Percentiles rank a stretch among this genome's conserved stretches.
phyloP scores from a whole-genome alignment of 768 basidiomycete species.

The Daedaleopsis sinensis region DNA sequence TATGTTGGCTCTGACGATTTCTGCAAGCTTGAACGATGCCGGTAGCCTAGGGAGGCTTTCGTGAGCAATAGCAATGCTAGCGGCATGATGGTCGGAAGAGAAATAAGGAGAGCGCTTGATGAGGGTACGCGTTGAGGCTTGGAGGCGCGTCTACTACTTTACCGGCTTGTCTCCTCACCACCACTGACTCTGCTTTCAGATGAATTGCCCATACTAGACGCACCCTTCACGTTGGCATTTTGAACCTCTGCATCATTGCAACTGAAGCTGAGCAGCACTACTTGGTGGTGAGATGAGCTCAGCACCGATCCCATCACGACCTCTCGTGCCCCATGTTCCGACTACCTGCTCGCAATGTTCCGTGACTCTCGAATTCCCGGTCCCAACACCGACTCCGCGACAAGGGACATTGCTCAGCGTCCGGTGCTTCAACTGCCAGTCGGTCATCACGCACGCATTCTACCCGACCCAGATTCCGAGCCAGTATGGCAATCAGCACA shows the following conservation, averaged over 20 bases:
- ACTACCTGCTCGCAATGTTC: conserved; percentile 64
- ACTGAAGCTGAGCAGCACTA: conserved; percentile 5
- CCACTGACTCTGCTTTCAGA: not conserved
- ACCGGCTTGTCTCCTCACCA: not conserved
- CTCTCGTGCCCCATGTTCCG: conserved; percentile 65
- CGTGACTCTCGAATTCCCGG: conserved; percentile 64
- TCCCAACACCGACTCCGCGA: conserved; percentile 60
- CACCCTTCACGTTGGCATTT: not conserved
- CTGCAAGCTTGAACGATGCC: too few species aligned
- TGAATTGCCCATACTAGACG: not conserved
- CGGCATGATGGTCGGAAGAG: too few species aligned
- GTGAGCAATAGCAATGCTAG: too few species aligned
- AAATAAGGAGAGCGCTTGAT: too few species aligned
- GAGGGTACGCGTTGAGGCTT: too few species aligned
- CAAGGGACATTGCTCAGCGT: conserved; percentile 63
- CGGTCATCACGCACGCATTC: conserved; percentile 63
- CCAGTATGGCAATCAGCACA: conserved; percentile 14
- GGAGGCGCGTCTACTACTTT: too few species aligned
- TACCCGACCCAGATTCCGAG: conserved; percentile 62
- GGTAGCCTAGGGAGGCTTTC: too few species aligned
- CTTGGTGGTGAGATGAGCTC: not conserved
- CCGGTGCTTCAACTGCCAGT: conserved; percentile 70
- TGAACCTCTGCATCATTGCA: not conserved
- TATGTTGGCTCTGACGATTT: too few species aligned
- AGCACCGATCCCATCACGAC: conserved; percentile 62